Evolutionary conservation across 345 rosid genomes (phyloP).

Genomic region (Geranium rotundifolium): DNA sequence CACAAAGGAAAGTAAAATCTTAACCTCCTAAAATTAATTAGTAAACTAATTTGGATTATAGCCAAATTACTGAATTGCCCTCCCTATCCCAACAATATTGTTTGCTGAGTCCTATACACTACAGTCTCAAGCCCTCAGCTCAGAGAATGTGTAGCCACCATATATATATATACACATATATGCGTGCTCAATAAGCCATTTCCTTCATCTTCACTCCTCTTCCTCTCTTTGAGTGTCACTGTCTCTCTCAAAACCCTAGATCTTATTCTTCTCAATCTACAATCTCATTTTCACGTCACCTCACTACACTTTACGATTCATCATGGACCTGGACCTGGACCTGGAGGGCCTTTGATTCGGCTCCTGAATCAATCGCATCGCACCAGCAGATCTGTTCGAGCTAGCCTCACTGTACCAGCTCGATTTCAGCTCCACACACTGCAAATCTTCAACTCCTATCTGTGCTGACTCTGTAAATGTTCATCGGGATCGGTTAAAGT

Average conservation of each 20-base stretch:
- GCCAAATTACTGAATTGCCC: too few relatives aligned
- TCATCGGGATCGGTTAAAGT: background rate
- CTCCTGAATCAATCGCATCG: background rate
- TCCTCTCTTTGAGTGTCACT: background rate
- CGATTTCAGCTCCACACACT: too few relatives aligned
- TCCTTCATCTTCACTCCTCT: background rate
- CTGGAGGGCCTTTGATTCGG: background rate
- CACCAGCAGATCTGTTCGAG: background rate
- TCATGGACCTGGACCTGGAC: too few relatives aligned
- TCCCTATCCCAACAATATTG: too few relatives aligned
- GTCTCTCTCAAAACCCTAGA: background rate
- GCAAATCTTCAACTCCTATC: background rate
- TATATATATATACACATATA: too few relatives aligned
- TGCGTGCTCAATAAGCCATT: background rate
- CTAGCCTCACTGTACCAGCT: too few relatives aligned
- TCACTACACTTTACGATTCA: background rate
- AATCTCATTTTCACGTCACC: background rate
- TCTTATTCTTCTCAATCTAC: background rate
- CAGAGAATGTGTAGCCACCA: background rate
- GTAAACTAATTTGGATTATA: too few relatives aligned
- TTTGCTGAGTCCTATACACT: too few relatives aligned
- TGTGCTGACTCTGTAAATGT: background rate
- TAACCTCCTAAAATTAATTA: too few relatives aligned
- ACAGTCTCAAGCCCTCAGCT: too few relatives aligned
- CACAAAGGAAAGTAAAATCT: too few relatives aligned